Evolutionary conservation across 164 flowering plant species (phyloP), one percentile per base, ranked within the genome.

Genomic region (Stephania cephalantha): DNA sequence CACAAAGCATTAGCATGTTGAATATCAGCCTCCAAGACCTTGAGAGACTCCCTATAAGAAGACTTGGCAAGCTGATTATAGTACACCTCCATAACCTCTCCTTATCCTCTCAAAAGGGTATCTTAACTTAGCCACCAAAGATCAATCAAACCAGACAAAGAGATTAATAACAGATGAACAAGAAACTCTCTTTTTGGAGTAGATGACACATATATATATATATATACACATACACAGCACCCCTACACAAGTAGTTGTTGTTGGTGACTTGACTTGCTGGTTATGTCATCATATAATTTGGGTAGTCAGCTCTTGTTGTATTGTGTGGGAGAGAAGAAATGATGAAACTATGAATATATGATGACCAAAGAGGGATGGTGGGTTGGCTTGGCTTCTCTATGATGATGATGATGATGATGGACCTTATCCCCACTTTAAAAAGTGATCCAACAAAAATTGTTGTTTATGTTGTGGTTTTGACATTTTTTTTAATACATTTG

Each of bases 1-100:
- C 68, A 93, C 97, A 93, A 44, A 77, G 90, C 72, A 83, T 93
- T 91, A 8, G 97, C 97, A 78, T 90, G 87, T 71, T 90, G 91
- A 35, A 93, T 85, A 82, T 93, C 97, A 77, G 90, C 90, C 77
- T 93, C 98, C 63, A 93, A 71, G 30, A 84, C 84, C 79, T 88
- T 88, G 45, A 91, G 69, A 25, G 90, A 87, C 45, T 93, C 98
- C 78, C 85, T 84, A 76, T 79, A 87, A 75, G 94, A 90, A 79
- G 84, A 82, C 82, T 84, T 85, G 3, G 82, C 79, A 46, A 89
- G 78, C 84, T 86, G 90, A 61, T 86, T 83, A 79, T 84, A 83
- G 88, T 86, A 71, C 88, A 83, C 80, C 82, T 87, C 90, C 89
- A 84, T 88, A 79, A 22, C 75, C 65, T 42, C 31, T 46, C 30